phyloP scores from a whole-genome alignment of 2,329 filamentous ascomycete genomes.

The Bipolaris sorokiniana region DNA sequence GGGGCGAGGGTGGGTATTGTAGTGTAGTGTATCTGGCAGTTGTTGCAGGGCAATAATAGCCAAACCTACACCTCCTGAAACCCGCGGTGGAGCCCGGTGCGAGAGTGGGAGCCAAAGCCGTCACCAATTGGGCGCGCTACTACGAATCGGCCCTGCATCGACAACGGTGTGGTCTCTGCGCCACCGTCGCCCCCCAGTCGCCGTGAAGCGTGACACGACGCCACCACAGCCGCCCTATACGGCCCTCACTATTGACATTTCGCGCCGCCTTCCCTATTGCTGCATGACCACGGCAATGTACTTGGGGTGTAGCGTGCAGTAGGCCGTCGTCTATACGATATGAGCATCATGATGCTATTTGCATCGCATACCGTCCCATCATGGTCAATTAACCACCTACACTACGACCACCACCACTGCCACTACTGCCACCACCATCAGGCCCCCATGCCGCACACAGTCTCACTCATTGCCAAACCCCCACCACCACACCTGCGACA shows the following conservation, averaged over 20 bases:
- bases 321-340: no score
- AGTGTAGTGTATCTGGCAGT: background rate
- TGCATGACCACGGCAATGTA: conserved; percentile 6
- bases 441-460: background rate
- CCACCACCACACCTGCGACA: background rate
- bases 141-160: conserved; percentile 28
- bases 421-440: background rate
- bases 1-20: conserved; percentile 8
- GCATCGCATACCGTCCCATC: no score
- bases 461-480: background rate
- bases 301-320: no score
- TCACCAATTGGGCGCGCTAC: conserved; percentile 26
- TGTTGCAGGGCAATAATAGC: conserved; percentile 21
- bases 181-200: conserved; percentile 2
- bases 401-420: no score
- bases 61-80: conserved; percentile 33
- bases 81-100: conserved; percentile 18
- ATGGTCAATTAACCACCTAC: no score
- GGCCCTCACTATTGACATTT: no score
- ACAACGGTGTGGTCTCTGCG: conserved; percentile 25
- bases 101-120: conserved; percentile 12
- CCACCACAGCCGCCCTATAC: background rate
- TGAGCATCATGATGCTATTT: no score
- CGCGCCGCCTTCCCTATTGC: background rate
- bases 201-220: conserved; percentile 10